These are phyloP conservation scores for Holtermanniella nyarrowii DNA, from an alignment of 768 basidiomycete genomes.

Conservation along the genomic window DNA sequence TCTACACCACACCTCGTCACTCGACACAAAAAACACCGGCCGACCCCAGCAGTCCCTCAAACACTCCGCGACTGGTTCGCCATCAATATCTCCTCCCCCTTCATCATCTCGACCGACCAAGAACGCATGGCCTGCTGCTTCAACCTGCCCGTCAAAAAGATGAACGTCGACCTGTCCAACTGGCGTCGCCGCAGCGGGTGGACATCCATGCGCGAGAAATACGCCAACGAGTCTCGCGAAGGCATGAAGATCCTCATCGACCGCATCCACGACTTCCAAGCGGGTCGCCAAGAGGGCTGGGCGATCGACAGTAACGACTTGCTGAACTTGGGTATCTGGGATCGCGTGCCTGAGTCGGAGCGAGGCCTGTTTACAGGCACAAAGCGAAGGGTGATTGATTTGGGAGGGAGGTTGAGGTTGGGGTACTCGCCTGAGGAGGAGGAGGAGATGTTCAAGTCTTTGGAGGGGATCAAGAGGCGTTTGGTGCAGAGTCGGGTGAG, in stretches of 20 bases:
- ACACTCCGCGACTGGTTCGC: slow-evolving; percentile 28
- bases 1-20: too few relatives aligned
- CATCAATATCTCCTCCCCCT: slow-evolving; percentile 20
- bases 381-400: neutral
- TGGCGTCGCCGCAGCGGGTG: slow-evolving; percentile 29
- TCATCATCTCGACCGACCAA: slow-evolving; percentile 19
- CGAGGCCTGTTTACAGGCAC: too few relatives aligned
- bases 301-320: neutral
- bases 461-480: neutral
- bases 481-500: too few relatives aligned
- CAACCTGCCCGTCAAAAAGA: slow-evolving; percentile 14
- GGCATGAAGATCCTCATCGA: slow-evolving; percentile 19
- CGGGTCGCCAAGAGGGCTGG: too few relatives aligned
- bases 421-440: neutral
- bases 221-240: slow-evolving; percentile 6
- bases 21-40: slow-evolving; percentile 6
- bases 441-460: neutral
- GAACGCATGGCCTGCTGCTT: slow-evolving; percentile 8
- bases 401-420: neutral
- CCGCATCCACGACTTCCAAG: neutral
- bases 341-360: neutral
- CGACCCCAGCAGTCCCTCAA: neutral
- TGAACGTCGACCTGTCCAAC: slow-evolving; percentile 28
- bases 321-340: neutral
- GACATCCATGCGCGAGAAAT: slow-evolving; percentile 21